These are phyloP conservation scores for Pseudocercospora macadamiae DNA, from an alignment of 2,329 filamentous ascomycete species.

Conservation along the genomic window DNA sequence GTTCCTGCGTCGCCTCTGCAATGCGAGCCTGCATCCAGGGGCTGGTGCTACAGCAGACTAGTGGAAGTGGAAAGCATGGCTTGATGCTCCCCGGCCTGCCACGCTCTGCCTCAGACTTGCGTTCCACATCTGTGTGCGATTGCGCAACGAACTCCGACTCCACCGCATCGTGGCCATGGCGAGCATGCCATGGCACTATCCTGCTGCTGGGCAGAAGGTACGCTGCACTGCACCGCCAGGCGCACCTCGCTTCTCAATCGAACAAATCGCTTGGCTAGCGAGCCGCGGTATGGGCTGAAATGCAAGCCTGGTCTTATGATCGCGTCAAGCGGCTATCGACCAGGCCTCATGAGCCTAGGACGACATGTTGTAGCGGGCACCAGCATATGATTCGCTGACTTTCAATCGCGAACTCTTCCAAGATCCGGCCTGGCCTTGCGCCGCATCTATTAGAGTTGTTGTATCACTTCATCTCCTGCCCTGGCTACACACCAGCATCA, in stretches of 20 bases:
- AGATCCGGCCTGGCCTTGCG: conserved; percentile 5
- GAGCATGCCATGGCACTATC: too few species aligned
- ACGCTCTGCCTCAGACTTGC: too few species aligned
- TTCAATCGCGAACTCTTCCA: conserved; percentile 4
- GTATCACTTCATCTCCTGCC: conserved; percentile 6
- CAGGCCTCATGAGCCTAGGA: background rate
- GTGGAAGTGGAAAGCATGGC: background rate
- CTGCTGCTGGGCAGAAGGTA: too few species aligned
- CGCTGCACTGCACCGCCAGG: too few species aligned
- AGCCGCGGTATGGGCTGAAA: background rate
- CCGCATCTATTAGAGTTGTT: conserved; percentile 4
- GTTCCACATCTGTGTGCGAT: background rate
- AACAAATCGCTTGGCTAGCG: conserved; percentile 1
- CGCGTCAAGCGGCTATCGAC: conserved; percentile 6
- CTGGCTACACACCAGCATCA: background rate
- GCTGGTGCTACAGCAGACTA: background rate
- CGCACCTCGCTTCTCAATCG: background rate
- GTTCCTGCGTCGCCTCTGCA: background rate
- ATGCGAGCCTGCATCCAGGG: too few species aligned
- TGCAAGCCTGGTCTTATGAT: background rate
- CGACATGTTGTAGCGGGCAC: background rate
- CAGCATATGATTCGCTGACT: background rate
- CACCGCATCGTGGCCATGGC: too few species aligned
- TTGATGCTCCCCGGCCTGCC: background rate
- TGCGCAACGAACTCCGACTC: conserved; percentile 2